A percentile compares a stretch with the other conserved stretches of the same genome.
Evolutionary conservation across 345 rosid species (phyloP).

Genomic region (Hibiscus mutabilis): DNA sequence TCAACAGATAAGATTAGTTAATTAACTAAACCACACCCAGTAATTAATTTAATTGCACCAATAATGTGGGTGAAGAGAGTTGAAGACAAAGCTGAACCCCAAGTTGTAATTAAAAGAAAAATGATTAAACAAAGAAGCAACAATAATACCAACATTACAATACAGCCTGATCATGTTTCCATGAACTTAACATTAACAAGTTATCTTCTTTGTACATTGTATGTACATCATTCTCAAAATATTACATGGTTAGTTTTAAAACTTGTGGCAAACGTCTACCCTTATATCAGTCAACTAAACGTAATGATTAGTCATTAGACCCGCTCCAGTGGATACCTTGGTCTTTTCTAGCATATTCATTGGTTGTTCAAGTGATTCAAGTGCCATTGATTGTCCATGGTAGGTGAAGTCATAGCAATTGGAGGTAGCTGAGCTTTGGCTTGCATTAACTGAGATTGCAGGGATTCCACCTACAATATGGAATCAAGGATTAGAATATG

Average conservation of each 20-base stretch:
- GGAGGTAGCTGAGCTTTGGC: constrained; percentile 64
- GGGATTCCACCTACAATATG: no score
- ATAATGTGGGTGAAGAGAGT: not conserved
- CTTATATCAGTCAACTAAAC: no score
- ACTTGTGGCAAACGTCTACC: no score
- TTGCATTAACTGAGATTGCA: constrained; percentile 29
- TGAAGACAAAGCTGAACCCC: not conserved
- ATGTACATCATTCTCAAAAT: not conserved
- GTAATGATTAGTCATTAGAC: no score
- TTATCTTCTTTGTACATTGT: constrained; percentile 32
- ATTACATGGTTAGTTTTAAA: no score
- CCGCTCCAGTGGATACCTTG: no score
- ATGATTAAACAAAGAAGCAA: constrained; percentile 1
- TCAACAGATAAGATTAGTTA: not conserved
- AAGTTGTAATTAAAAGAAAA: not conserved
- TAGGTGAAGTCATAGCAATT: constrained; percentile 26
- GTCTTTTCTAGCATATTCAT: no score
- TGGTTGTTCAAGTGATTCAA: no score
- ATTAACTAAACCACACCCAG: constrained; percentile 14
- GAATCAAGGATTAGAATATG: no score
- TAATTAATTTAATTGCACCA: constrained; percentile 6
- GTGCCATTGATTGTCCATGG: not conserved
- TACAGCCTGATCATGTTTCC: constrained; percentile 9
- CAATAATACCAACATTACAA: not conserved
- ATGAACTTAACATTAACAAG: not conserved